Evolutionary conservation across 345 rosid species (phyloP).

Genomic region (Citrus medica): DNA sequence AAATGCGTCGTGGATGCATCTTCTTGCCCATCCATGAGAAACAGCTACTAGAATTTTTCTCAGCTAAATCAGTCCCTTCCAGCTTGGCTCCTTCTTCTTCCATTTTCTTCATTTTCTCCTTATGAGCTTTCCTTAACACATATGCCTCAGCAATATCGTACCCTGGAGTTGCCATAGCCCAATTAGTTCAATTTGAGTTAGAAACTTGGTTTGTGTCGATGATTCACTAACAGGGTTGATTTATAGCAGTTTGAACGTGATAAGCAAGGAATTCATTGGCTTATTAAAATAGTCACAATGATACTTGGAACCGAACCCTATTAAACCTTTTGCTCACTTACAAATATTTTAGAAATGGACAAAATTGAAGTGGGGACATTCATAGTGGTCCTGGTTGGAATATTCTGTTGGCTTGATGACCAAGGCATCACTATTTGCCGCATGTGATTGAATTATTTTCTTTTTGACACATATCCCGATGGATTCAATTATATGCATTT

Average conservation of each 20-base stretch:
- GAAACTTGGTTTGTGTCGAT: neutral
- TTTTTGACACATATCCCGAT: neutral
- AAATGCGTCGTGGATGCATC: slow-evolving; percentile 8
- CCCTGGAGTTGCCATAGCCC: neutral
- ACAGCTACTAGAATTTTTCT: slow-evolving; percentile 13
- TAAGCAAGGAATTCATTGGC: neutral
- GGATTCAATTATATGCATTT: neutral
- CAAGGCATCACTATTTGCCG: neutral
- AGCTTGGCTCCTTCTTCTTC: slow-evolving; percentile 19
- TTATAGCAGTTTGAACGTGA: neutral
- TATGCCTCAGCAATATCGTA: slow-evolving; percentile 28
- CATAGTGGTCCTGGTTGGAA: neutral
- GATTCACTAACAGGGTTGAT: neutral
- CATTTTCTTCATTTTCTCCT: slow-evolving; percentile 20
- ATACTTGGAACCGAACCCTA: neutral
- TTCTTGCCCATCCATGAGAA: slow-evolving; percentile 14
- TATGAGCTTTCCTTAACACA: slow-evolving; percentile 20
- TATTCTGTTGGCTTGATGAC: neutral
- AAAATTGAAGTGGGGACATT: neutral
- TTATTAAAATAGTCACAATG: neutral
- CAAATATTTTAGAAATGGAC: neutral
- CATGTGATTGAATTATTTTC: neutral
- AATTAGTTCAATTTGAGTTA: neutral
- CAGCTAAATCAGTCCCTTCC: neutral
- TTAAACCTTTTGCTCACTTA: neutral